Percentiles rank a stretch among this genome's conserved stretches.
Evolutionary conservation across 305 asterid species (phyloP).

Genomic region (Euphrasia arctica): DNA sequence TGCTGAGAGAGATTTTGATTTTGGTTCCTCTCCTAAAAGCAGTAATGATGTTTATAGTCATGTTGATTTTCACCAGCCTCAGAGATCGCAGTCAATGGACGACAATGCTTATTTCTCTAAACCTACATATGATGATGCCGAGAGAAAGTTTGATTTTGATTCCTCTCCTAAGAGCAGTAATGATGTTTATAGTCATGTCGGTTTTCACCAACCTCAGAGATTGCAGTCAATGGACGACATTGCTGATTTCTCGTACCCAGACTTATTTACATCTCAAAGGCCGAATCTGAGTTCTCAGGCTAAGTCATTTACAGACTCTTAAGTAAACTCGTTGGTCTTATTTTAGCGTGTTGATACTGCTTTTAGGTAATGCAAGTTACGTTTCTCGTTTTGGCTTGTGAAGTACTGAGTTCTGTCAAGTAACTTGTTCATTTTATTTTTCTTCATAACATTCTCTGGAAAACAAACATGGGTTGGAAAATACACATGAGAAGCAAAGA

Average conservation of each 20-base stretch:
- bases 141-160: slow-evolving; percentile 4
- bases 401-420: slow-evolving; percentile 22
- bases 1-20: neutral
- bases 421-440: slow-evolving; percentile 3
- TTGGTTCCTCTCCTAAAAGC: slow-evolving; percentile 33
- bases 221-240: slow-evolving; percentile 83
- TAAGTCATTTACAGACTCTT: slow-evolving; percentile 44
- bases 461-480: too few species aligned
- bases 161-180: slow-evolving; percentile 32
- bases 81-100: slow-evolving; percentile 74
- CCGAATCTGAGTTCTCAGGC: slow-evolving; percentile 38
- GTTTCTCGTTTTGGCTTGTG: slow-evolving; percentile 1
- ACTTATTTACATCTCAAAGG: slow-evolving; percentile 63
- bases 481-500: too few species aligned
- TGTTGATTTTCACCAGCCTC: slow-evolving; percentile 51
- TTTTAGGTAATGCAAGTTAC: neutral
- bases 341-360: slow-evolving; percentile 25
- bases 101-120: slow-evolving; percentile 61
- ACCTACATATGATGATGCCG: neutral
- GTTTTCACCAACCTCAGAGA: slow-evolving; percentile 63
- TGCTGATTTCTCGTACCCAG: slow-evolving; percentile 68
- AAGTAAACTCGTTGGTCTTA: slow-evolving; percentile 32
- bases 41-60: slow-evolving; percentile 25
- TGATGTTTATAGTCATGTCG: slow-evolving; percentile 26
- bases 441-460: too few species aligned